phyloP scores from a whole-genome alignment of 495 filamentous ascomycete species.

The Neurospora sublineolata region DNA sequence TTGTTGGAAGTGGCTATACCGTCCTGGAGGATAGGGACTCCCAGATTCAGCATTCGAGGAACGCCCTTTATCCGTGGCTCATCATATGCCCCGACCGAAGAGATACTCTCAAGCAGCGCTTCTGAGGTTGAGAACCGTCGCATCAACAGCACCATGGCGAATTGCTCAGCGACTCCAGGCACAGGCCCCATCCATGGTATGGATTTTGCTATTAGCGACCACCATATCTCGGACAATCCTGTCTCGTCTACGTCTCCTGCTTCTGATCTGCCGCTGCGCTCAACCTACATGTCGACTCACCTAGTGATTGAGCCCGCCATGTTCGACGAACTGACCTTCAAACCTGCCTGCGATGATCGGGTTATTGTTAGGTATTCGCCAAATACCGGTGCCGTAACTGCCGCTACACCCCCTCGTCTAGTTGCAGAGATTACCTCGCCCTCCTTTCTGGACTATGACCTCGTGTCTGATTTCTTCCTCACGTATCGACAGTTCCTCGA shows the following conservation, averaged over 20 bases:
- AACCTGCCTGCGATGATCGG: constrained; percentile 58
- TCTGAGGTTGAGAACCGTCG: constrained; percentile 27
- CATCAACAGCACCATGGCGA: neutral
- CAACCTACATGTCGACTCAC: constrained; percentile 34
- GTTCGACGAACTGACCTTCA: constrained; percentile 68
- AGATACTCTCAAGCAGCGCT: constrained; percentile 30
- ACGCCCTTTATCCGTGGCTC: constrained; percentile 75
- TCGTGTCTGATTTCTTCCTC: constrained; percentile 96
- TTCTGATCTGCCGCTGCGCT: constrained; percentile 18
- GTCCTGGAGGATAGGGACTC: constrained; percentile 73
- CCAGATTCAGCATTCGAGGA: constrained; percentile 66
- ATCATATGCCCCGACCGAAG: constrained; percentile 45
- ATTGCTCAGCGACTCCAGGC: neutral
- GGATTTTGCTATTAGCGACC: neutral
- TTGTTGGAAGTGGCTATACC: constrained; percentile 73
- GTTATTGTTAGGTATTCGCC: constrained; percentile 75
- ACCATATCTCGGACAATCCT: neutral
- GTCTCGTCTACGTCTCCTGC: constrained; percentile 8
- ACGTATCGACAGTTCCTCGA: constrained; percentile 83
- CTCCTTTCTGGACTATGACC: constrained; percentile 90
- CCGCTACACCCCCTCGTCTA: constrained; percentile 81
- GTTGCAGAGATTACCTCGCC: constrained; percentile 98
- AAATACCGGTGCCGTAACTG: constrained; percentile 61
- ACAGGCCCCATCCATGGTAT: neutral
- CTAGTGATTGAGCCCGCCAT: constrained; percentile 47